phyloP scores from a whole-genome alignment of 2,329 filamentous ascomycete genomes.

The Monilinia polystroma region DNA sequence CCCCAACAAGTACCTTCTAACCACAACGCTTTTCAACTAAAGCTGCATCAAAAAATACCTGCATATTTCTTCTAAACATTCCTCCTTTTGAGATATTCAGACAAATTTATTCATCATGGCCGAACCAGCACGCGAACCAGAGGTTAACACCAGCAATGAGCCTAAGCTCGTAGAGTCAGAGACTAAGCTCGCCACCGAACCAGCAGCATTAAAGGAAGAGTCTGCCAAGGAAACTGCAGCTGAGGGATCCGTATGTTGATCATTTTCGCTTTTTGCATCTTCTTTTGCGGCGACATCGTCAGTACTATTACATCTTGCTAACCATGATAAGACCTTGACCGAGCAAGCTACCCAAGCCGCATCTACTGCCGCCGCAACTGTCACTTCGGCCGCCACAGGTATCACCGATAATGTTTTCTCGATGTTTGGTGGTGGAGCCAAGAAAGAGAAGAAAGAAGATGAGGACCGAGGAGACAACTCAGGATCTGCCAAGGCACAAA shows the following conservation, averaged over 20 bases:
- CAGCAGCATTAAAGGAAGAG: slow-evolving; percentile 31
- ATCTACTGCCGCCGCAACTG: slow-evolving; percentile 44
- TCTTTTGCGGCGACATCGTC: neutral
- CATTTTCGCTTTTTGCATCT: neutral
- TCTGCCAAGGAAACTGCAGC: slow-evolving; percentile 31
- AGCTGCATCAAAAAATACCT: slow-evolving; percentile 11
- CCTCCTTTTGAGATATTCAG: neutral
- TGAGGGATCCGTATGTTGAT: slow-evolving; percentile 31
- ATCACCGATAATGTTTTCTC: slow-evolving; percentile 74
- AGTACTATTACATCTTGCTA: slow-evolving; percentile 22
- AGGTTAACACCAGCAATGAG: slow-evolving; percentile 43
- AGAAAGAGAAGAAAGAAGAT: slow-evolving; percentile 91
- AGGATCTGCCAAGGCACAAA: slow-evolving; percentile 80
- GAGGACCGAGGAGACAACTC: slow-evolving; percentile 84
- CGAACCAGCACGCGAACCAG: slow-evolving; percentile 41
- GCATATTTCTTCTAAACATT: slow-evolving; percentile 11
- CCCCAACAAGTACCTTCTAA: slow-evolving; percentile 21
- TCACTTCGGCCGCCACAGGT: slow-evolving; percentile 43
- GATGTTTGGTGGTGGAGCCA: slow-evolving; percentile 97
- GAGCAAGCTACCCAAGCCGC: slow-evolving; percentile 42
- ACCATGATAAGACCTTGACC: slow-evolving; percentile 35
- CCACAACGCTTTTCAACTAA: slow-evolving; percentile 15
- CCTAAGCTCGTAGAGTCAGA: slow-evolving; percentile 44
- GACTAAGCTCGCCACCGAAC: slow-evolving; percentile 47
- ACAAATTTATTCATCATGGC: slow-evolving; percentile 29